A percentile compares a stretch with the other conserved stretches of the same genome.
phyloP scores from a whole-genome alignment of 1,139 yeast species.

The Tardiomyces digboiensis region DNA sequence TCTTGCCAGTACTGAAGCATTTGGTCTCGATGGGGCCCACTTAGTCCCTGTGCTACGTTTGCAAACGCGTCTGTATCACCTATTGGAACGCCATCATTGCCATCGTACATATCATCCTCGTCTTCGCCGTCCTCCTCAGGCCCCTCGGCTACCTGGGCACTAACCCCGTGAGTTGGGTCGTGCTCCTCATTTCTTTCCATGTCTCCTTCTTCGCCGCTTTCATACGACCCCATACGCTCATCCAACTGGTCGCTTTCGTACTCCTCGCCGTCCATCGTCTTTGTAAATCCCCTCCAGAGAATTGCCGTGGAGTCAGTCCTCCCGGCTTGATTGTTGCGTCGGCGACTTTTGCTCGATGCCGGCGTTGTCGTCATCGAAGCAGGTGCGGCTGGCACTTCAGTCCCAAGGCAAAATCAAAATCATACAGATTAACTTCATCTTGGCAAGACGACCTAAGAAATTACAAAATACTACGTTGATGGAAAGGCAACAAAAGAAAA shows the following conservation, averaged over 20 bases:
- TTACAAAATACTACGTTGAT: too few relatives aligned
- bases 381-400: too few relatives aligned
- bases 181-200: neutral
- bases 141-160: neutral
- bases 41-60: constrained; percentile 89
- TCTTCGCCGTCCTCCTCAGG: constrained; percentile 4
- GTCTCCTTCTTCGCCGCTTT: neutral
- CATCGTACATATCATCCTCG: constrained; percentile 7
- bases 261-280: neutral
- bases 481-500: neutral
- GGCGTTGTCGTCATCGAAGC: too few relatives aligned
- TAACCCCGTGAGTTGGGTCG: neutral
- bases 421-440: too few relatives aligned
- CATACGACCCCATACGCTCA: neutral
- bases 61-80: constrained; percentile 61
- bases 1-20: constrained; percentile 98
- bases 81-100: constrained; percentile 7
- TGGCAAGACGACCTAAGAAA: too few relatives aligned
- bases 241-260: constrained; percentile 1
- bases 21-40: constrained; percentile 72
- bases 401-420: too few relatives aligned
- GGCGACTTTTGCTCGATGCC: too few relatives aligned
- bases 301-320: too few relatives aligned
- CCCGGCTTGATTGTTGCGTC: too few relatives aligned
- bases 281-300: too few relatives aligned